Conservation (phyloP, 352 stramenopile genomes). For the Globisporangium spinosum region DNA sequence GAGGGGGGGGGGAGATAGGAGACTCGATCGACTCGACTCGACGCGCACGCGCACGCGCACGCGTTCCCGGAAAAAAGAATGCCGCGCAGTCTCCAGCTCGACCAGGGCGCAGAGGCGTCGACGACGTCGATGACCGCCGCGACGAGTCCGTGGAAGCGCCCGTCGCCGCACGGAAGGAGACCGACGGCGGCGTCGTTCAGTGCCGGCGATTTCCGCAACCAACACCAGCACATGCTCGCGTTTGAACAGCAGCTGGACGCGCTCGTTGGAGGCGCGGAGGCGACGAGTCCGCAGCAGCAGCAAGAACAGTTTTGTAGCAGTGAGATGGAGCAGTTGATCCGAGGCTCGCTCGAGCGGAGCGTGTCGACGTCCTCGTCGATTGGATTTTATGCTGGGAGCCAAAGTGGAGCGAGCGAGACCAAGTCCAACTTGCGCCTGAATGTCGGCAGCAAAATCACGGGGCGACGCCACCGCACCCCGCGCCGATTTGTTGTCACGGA, state of each 20-base stretch:
- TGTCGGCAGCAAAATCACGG: conserved; percentile 41
- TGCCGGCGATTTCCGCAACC: conserved; percentile 18
- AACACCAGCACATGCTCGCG: conserved; percentile 15
- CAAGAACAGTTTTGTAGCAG: not conserved
- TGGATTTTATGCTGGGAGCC: conserved; percentile 2
- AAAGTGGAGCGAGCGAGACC: conserved; percentile 3
- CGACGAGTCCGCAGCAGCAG: conserved; percentile 11
- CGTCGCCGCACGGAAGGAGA: not conserved
- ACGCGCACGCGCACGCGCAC: not conserved
- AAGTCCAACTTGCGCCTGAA: conserved; percentile 1
- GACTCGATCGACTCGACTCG: not conserved
- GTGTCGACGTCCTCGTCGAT: conserved; percentile 14
- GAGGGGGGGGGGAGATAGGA: not conserved
- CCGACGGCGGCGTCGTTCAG: conserved; percentile 25
- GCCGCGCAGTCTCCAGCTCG: conserved; percentile 18
- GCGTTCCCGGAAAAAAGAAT: not conserved
- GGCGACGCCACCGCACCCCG: conserved; percentile 50
- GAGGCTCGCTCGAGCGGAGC: conserved; percentile 12
- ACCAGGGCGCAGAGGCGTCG: not conserved
- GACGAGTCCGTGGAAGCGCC: conserved; percentile 16
- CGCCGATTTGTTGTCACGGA: conserved; percentile 74
- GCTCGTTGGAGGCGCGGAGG: conserved; percentile 13
- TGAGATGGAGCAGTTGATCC: conserved; percentile 5
- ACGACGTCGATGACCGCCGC: conserved; percentile 10
- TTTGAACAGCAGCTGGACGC: conserved; percentile 18